Percentiles rank a stretch among this genome's conserved stretches.
Conservation (phyloP, 768 basidiomycete genomes). For the Botryobasidium botryosum region DNA sequence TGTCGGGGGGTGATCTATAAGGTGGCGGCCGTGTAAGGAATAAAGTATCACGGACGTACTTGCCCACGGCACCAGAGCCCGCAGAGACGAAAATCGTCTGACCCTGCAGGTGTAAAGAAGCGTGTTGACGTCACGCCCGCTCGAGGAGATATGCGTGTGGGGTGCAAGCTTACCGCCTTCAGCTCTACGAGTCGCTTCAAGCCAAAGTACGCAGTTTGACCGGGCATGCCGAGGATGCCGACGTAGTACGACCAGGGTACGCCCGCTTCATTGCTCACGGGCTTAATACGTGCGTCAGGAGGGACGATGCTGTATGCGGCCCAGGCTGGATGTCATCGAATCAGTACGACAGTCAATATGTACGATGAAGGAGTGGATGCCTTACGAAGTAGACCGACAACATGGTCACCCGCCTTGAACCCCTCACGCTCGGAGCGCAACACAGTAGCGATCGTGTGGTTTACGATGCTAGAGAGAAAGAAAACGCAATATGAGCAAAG, state of each 20-base stretch:
- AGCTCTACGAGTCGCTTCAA: conserved; percentile 28
- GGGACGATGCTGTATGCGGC: neutral
- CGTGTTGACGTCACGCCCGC: neutral
- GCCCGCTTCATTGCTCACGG: neutral
- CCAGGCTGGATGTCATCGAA: neutral
- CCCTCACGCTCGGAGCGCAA: conserved; percentile 25
- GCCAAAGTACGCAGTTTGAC: conserved; percentile 21
- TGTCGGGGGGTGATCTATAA: neutral
- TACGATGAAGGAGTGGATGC: neutral
- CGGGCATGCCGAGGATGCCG: conserved; percentile 10
- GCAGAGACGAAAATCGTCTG: conserved; percentile 34
- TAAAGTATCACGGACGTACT: conserved; percentile 23
- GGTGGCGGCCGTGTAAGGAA: conserved; percentile 8
- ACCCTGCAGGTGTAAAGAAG: conserved; percentile 22
- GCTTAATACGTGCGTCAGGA: neutral
- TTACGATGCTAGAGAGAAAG: conserved; percentile 22
- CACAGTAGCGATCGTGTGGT: conserved; percentile 24
- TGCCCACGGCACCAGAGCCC: conserved; percentile 40
- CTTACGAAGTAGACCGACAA: conserved; percentile 21
- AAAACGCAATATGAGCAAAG: neutral
- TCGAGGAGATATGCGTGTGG: no score
- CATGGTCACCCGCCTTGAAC: conserved; percentile 25
- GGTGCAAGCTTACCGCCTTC: conserved; percentile 24
- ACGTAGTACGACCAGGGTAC: conserved; percentile 6
- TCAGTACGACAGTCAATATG: neutral